phyloP scores from a whole-genome alignment of 257 asterid genomes.

The Plantago ovata region DNA sequence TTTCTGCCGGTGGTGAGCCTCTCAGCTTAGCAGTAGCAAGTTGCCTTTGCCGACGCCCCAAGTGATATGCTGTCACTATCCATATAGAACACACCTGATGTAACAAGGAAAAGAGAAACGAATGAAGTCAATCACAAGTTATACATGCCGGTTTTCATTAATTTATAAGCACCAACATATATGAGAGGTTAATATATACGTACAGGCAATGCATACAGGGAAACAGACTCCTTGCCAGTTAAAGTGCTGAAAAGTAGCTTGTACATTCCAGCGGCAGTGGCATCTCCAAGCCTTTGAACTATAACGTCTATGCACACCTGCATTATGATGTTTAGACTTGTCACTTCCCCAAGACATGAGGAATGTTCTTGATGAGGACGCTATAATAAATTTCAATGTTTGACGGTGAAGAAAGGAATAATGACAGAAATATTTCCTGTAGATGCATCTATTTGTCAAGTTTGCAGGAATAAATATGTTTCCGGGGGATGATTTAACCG shows the following conservation, averaged over 20 bases:
- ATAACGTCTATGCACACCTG: conserved; percentile 97
- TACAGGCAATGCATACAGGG: conserved; percentile 82
- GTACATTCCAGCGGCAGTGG: conserved; percentile 95
- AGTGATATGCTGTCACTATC: conserved; percentile 62
- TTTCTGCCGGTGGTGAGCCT: conserved; percentile 32
- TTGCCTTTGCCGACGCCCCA: conserved; percentile 62
- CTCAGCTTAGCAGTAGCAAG: conserved; percentile 58
- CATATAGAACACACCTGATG: conserved; percentile 68
- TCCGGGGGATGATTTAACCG: background rate
- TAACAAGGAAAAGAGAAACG: conserved; percentile 1
- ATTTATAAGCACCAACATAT: conserved; percentile 2
- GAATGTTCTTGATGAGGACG: no score
- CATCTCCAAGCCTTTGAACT: conserved; percentile 95
- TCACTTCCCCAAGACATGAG: background rate
- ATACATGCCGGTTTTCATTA: background rate
- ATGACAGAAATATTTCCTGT: no score
- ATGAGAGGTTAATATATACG: conserved; percentile 20
- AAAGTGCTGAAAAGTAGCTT: conserved; percentile 65
- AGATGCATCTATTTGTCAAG: conserved; percentile 1
- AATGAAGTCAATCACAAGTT: background rate
- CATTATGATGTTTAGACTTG: conserved; percentile 12
- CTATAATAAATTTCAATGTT: no score
- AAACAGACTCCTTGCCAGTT: conserved; percentile 55
- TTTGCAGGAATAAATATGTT: background rate
- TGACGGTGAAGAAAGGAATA: no score